Percentiles rank a stretch among this genome's conserved stretches.
These are phyloP conservation scores for Geranium incanum DNA, from an alignment of 441 rosid species.

Conservation along the genomic window DNA sequence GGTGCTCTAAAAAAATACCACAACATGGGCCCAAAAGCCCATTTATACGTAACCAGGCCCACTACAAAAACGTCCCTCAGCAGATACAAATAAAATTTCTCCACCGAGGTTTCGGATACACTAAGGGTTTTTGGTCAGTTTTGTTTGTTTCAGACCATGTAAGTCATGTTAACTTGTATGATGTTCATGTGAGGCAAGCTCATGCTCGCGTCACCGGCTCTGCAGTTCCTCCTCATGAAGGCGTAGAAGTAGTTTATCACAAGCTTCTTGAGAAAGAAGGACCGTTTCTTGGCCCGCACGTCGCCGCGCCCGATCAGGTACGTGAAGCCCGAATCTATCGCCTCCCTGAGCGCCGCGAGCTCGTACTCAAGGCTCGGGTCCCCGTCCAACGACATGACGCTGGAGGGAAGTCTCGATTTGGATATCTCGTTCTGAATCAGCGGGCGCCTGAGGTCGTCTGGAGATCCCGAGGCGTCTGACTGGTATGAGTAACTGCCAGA, in stretches of 20 bases:
- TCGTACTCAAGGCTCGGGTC: conserved; percentile 79
- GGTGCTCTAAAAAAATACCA: no score
- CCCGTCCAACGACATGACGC: conserved; percentile 44
- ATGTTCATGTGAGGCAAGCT: conserved; percentile 86
- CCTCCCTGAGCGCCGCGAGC: conserved; percentile 70
- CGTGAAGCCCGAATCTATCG: conserved; percentile 74
- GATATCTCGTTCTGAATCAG: conserved; percentile 35
- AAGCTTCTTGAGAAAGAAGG: conserved; percentile 72
- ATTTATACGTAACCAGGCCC: not conserved
- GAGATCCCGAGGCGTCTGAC: not conserved
- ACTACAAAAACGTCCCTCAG: not conserved
- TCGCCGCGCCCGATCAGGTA: conserved; percentile 70
- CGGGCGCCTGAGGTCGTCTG: conserved; percentile 43
- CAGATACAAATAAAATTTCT: not conserved
- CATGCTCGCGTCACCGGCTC: conserved; percentile 70
- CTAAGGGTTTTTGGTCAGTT: no score
- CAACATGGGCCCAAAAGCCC: not conserved
- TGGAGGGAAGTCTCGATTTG: conserved; percentile 35
- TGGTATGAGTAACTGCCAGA: not conserved
- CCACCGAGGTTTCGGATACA: not conserved
- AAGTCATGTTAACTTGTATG: conserved; percentile 79
- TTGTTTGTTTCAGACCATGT: conserved; percentile 41
- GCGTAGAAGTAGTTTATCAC: conserved; percentile 81
- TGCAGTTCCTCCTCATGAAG: conserved; percentile 77
- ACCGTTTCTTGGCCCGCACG: conserved; percentile 78